Percentiles rank a stretch among this genome's conserved stretches.
phyloP scores from a whole-genome alignment of 352 stramenopile species.

The Globisporangium acanthophoron region DNA sequence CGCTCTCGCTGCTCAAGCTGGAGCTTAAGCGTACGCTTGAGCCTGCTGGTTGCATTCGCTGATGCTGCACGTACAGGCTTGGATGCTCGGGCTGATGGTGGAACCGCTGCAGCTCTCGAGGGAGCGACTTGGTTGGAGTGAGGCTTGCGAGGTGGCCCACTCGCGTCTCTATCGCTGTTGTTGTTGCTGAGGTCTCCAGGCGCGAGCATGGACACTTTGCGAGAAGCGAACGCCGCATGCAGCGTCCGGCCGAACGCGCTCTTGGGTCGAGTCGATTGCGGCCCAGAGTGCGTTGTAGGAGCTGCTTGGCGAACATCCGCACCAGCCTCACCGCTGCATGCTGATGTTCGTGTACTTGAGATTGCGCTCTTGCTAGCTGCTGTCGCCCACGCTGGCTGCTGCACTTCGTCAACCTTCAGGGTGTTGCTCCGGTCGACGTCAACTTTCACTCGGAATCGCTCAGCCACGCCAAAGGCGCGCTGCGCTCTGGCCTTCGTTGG shows the following conservation, averaged over 20 bases:
- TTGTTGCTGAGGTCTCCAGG: not conserved
- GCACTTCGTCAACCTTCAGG: not conserved
- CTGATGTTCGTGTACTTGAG: not conserved
- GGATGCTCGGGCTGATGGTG: not conserved
- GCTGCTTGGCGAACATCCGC: not conserved
- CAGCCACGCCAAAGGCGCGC: conserved; percentile 6
- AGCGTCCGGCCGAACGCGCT: conserved; percentile 21
- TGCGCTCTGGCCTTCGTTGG: not conserved
- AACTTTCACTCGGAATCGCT: conserved; percentile 6
- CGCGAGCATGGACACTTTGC: not conserved
- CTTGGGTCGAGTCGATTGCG: conserved; percentile 10
- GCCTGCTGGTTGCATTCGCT: not conserved
- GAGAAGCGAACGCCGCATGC: conserved; percentile 5
- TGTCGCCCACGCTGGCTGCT: not conserved
- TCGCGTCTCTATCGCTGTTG: no score
- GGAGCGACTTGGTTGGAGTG: no score
- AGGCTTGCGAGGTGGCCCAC: no score
- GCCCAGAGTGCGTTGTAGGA: no score
- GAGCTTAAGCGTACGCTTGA: not conserved
- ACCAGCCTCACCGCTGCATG: not conserved
- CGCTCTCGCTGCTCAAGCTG: not conserved
- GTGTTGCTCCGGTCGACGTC: not conserved
- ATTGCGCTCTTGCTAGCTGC: not conserved
- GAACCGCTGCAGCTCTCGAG: not conserved
- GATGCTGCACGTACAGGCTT: conserved; percentile 2